phyloP scores from a whole-genome alignment of 208 protist species.

The Trypanosoma cruzi region DNA sequence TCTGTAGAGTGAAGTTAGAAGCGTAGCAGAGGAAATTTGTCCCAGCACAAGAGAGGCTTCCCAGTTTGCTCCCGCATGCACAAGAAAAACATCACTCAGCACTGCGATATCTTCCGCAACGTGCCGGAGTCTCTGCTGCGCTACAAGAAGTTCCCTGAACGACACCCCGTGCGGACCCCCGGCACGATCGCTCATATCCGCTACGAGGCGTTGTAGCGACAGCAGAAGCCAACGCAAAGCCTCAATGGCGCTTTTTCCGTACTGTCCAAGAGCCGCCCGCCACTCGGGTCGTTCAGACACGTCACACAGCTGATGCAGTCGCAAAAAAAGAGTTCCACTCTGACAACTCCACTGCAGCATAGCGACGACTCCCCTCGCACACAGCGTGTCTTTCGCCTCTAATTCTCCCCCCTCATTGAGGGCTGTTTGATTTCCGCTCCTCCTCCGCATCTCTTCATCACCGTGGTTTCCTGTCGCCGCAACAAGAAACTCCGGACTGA shows the following conservation, averaged over 20 bases:
- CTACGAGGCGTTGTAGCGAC: slow-evolving; percentile 49
- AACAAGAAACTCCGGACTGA: slow-evolving; percentile 22
- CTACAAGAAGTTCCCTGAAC: slow-evolving; percentile 58
- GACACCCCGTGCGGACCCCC: slow-evolving; percentile 51
- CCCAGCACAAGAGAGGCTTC: slow-evolving; percentile 24
- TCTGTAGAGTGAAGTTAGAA: slow-evolving; percentile 59
- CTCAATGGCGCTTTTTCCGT: slow-evolving; percentile 69
- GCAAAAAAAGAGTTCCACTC: slow-evolving; percentile 69
- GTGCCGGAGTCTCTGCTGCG: slow-evolving; percentile 45
- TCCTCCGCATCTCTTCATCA: not conserved
- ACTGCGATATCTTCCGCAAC: slow-evolving; percentile 43
- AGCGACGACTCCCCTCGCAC: slow-evolving; percentile 32
- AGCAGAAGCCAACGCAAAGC: slow-evolving; percentile 42
- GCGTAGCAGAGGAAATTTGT: slow-evolving; percentile 55
- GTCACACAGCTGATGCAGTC: slow-evolving; percentile 55
- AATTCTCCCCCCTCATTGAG: not conserved
- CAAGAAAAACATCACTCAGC: slow-evolving; percentile 58
- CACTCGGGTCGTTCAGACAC: slow-evolving; percentile 37
- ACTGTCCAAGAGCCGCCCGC: slow-evolving; percentile 63
- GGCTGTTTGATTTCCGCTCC: not conserved
- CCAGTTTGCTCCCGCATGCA: slow-evolving; percentile 32
- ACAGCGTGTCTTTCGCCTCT: slow-evolving; percentile 3
- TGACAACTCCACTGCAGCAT: slow-evolving; percentile 73
- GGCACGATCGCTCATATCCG: slow-evolving; percentile 41
- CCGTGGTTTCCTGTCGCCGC: not conserved